Evolutionary conservation across 78 protist species (phyloP).

Genomic region (Polysphondylium violaceum): DNA sequence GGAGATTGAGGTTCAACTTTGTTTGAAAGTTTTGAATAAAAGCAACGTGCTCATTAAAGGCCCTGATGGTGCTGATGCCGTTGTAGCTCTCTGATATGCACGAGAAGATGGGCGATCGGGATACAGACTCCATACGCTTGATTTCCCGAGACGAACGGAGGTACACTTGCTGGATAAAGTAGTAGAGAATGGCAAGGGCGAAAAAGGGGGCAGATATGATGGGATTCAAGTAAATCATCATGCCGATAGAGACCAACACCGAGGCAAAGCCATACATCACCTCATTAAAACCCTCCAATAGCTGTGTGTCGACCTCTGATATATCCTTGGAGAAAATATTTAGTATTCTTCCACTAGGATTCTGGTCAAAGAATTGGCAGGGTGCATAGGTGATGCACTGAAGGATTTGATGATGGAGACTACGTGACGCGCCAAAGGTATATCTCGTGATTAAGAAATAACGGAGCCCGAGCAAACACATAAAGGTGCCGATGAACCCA

Average conservation of each 20-base stretch:
- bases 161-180: slow-evolving; percentile 81
- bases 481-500: background rate
- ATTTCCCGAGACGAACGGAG: slow-evolving; percentile 83
- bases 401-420: background rate
- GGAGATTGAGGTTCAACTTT: slow-evolving; percentile 28
- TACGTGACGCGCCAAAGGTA: background rate
- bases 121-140: slow-evolving; percentile 87
- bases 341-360: slow-evolving; percentile 75
- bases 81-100: slow-evolving; percentile 81
- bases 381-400: slow-evolving; percentile 17
- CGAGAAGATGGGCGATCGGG: slow-evolving; percentile 92
- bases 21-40: background rate
- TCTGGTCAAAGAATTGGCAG: slow-evolving; percentile 53
- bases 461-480: background rate
- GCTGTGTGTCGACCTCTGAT: slow-evolving; percentile 43
- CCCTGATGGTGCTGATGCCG: slow-evolving; percentile 93
- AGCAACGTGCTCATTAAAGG: slow-evolving; percentile 46
- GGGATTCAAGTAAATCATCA: slow-evolving; percentile 30
- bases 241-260: background rate
- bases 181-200: slow-evolving; percentile 42
- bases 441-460: background rate
- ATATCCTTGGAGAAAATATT: slow-evolving; percentile 75
- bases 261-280: background rate
- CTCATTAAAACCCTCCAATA: slow-evolving; percentile 18
- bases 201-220: slow-evolving; percentile 32